Conservation (phyloP, 345 rosid species). For the Aquilaria yunnanensis region DNA sequence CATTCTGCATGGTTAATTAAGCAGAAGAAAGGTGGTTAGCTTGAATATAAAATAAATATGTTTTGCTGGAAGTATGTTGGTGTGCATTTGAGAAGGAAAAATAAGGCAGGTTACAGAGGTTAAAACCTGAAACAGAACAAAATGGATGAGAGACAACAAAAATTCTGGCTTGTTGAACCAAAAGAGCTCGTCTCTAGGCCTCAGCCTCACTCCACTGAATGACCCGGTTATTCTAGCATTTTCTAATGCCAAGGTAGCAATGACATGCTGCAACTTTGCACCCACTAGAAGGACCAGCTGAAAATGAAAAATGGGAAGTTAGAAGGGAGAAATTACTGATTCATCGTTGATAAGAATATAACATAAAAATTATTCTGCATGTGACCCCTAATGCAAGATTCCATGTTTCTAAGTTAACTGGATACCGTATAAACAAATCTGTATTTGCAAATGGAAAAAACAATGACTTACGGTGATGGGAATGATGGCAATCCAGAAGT, state of each 20-base stretch:
- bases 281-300: slow-evolving; percentile 84
- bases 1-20: slow-evolving; percentile 52
- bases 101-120: neutral
- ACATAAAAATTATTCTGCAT: too few relatives aligned
- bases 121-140: slow-evolving; percentile 83
- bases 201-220: slow-evolving; percentile 42
- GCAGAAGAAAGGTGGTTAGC: slow-evolving; percentile 17
- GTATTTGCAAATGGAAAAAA: neutral
- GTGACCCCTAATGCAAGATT: too few relatives aligned
- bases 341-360: too few relatives aligned
- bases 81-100: too few relatives aligned
- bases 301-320: slow-evolving; percentile 6
- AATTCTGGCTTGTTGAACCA: slow-evolving; percentile 94
- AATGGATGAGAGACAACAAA: slow-evolving; percentile 73
- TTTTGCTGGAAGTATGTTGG: too few relatives aligned
- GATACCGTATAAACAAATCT: too few relatives aligned
- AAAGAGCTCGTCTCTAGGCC: slow-evolving; percentile 90
- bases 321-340: too few relatives aligned
- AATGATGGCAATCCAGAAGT: slow-evolving; percentile 94
- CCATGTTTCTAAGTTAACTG: too few relatives aligned
- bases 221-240: slow-evolving; percentile 51
- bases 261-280: slow-evolving; percentile 81
- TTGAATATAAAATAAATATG: neutral
- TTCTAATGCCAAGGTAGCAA: slow-evolving; percentile 83
- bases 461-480: slow-evolving; percentile 64